Evolutionary conservation across 805 yeast genomes (phyloP).

Genomic region (Yamadazyma sp.): DNA sequence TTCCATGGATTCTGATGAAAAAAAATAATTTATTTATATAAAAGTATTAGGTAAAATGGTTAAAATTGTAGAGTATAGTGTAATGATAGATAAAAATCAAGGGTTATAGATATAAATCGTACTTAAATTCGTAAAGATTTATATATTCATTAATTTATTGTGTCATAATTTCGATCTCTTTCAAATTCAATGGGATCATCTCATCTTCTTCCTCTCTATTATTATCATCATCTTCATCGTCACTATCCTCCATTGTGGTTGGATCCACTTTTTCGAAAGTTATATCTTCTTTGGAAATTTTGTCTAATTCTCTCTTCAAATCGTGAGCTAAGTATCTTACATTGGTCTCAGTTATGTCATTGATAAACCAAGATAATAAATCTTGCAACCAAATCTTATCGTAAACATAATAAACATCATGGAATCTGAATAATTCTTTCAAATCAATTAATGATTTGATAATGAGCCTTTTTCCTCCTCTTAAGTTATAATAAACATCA

Average conservation of each 20-base stretch:
- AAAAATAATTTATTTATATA: not conserved
- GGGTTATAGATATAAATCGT: too few species aligned
- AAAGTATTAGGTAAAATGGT: not conserved
- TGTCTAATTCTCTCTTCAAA: conserved; percentile 41
- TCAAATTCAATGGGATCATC: conserved; percentile 44
- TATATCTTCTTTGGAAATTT: conserved; percentile 43
- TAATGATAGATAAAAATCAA: conserved; percentile 2
- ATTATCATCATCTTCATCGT: conserved; percentile 13
- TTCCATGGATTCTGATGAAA: conserved; percentile 11
- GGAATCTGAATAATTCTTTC: conserved; percentile 74
- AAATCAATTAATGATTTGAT: conserved; percentile 57
- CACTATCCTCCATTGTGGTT: conserved; percentile 10
- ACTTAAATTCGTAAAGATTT: too few species aligned
- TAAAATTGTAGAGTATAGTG: conserved; percentile 1
- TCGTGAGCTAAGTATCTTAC: conserved; percentile 68
- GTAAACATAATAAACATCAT: conserved; percentile 82
- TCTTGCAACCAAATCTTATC: conserved; percentile 76
- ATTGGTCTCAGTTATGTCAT: conserved; percentile 57
- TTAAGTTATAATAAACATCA: conserved; percentile 62
- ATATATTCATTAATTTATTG: not conserved
- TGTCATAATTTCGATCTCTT: conserved; percentile 38
- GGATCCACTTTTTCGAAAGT: conserved; percentile 48
- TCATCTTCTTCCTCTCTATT: conserved; percentile 22
- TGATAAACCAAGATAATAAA: conserved; percentile 68
- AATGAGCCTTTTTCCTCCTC: conserved; percentile 67